phyloP scores from a whole-genome alignment of 257 asterid species.

The Leptodermis oblonga region DNA sequence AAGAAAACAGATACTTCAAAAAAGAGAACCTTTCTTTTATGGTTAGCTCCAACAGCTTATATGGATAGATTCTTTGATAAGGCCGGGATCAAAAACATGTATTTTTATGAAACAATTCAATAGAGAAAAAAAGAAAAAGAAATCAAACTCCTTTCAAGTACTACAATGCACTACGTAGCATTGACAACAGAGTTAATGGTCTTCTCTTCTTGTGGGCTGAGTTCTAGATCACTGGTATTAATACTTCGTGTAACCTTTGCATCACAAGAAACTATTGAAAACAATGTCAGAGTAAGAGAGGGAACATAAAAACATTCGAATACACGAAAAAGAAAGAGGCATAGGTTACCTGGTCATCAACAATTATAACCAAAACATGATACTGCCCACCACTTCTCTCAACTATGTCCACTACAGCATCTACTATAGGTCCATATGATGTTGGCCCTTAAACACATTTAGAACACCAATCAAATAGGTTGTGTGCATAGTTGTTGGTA shows the following conservation, averaged over 20 bases:
- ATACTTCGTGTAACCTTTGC: constrained; percentile 81
- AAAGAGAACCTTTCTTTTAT: neutral
- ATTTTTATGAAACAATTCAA: constrained; percentile 9
- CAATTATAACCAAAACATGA: no score
- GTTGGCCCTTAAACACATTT: constrained; percentile 59
- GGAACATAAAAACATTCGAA: no score
- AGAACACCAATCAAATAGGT: neutral
- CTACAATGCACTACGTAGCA: constrained; percentile 46
- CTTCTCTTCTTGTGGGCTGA: constrained; percentile 37
- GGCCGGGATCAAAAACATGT: constrained; percentile 1
- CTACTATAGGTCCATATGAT: constrained; percentile 72
- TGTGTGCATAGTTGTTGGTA: no score
- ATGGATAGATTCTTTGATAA: constrained; percentile 8
- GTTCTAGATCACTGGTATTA: constrained; percentile 40
- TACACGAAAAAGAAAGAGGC: no score
- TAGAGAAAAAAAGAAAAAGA: neutral
- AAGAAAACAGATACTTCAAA: neutral
- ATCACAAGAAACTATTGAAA: constrained; percentile 46
- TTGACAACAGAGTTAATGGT: constrained; percentile 64
- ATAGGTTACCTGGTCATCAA: no score
- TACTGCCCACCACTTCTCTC: no score
- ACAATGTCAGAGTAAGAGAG: no score
- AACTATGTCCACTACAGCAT: constrained; percentile 80
- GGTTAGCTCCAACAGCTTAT: constrained; percentile 5
- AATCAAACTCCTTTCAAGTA: constrained; percentile 7